Conservation (phyloP, 148 eudicot genomes). For the Gaultheria prostrata region DNA sequence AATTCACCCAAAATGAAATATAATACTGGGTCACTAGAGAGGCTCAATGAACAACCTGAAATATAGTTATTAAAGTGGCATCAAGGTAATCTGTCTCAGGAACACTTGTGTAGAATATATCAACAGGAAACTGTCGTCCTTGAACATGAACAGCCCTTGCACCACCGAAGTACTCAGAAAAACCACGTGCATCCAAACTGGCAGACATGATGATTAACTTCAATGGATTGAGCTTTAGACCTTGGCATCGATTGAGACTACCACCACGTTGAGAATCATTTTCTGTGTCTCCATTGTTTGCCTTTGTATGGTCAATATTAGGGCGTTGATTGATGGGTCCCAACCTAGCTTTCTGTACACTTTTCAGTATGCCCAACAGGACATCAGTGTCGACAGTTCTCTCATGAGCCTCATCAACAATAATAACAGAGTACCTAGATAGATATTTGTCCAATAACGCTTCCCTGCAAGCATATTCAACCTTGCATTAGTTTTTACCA, state of each 20-base stretch:
- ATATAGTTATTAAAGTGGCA: conserved; percentile 79
- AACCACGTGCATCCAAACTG: conserved; percentile 83
- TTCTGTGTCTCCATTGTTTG: conserved; percentile 35
- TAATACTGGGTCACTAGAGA: not conserved
- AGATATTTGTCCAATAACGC: conserved; percentile 84
- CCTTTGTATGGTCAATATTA: conserved; percentile 29
- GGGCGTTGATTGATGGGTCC: conserved; percentile 22
- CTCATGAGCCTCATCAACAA: conserved; percentile 98
- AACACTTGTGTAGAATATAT: conserved; percentile 62
- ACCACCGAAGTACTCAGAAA: conserved; percentile 83
- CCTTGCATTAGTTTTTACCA: conserved; percentile 22
- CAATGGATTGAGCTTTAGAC: conserved; percentile 55
- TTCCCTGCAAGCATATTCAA: conserved; percentile 63
- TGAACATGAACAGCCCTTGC: conserved; percentile 89
- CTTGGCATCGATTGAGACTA: conserved; percentile 36
- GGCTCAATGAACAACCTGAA: conserved; percentile 57
- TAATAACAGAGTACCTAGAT: conserved; percentile 77
- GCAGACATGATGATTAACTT: conserved; percentile 95
- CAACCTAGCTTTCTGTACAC: conserved; percentile 74
- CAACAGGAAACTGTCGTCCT: conserved; percentile 95
- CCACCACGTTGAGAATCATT: conserved; percentile 25
- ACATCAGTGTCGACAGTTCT: conserved; percentile 98
- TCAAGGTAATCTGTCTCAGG: conserved; percentile 86
- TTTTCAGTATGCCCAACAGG: conserved; percentile 82
- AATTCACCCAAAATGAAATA: not conserved